These are phyloP conservation scores for Atkinsonella texensis DNA, from an alignment of 2,329 filamentous ascomycete species.

Conservation along the genomic window DNA sequence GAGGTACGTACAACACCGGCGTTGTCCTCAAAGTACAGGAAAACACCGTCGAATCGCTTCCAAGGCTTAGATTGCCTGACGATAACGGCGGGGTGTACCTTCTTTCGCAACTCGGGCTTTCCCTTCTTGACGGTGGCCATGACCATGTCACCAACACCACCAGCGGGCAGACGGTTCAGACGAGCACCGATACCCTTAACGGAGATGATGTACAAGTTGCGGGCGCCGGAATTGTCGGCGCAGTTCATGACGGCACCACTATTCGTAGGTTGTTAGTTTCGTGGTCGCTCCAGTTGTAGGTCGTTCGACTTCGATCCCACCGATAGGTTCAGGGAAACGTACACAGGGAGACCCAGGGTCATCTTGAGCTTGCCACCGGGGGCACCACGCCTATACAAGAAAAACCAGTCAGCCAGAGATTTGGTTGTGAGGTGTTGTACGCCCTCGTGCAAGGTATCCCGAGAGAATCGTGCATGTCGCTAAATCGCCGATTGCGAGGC, in stretches of 20 bases:
- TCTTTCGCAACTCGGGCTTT: conserved; percentile 99
- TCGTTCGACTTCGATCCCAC: conserved; percentile 5
- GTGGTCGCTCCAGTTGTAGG: background rate
- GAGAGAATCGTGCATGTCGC: conserved; percentile 2
- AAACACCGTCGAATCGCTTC: conserved; percentile 96
- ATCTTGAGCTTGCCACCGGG: conserved; percentile 99
- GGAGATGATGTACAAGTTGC: conserved; percentile 99
- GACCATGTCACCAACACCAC: conserved; percentile 98
- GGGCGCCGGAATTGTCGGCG: conserved; percentile 97
- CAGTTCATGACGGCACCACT: conserved; percentile 99
- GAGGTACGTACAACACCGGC: conserved; percentile 77
- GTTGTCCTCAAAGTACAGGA: conserved; percentile 99
- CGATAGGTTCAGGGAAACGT: conserved; percentile 32
- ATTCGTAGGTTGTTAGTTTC: conserved; percentile 11
- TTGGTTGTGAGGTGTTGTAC: background rate
- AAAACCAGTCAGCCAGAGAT: conserved; percentile 1
- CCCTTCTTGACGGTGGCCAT: conserved; percentile 99
- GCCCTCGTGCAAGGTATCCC: conserved; percentile 1
- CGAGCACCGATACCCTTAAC: conserved; percentile 98
- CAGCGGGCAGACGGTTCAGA: conserved; percentile 92
- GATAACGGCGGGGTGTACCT: conserved; percentile 99
- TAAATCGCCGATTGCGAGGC: background rate
- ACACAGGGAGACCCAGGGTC: conserved; percentile 99
- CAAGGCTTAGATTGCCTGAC: conserved; percentile 99
- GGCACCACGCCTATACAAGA: conserved; percentile 58